Evolutionary conservation across 345 rosid species (phyloP).

Genomic region (Dovyalis caffra): DNA sequence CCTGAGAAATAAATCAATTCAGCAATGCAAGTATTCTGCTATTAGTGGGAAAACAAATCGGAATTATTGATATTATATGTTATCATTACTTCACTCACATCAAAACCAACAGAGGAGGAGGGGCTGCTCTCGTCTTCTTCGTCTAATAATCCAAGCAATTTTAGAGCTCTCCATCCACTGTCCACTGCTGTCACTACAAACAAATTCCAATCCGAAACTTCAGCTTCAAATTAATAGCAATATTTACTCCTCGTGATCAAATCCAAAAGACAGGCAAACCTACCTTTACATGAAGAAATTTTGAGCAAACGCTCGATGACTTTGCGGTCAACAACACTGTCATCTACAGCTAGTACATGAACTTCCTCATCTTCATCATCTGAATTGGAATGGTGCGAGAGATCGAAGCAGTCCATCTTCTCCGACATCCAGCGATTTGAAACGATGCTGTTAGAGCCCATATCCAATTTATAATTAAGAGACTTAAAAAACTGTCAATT

Average conservation of each 20-base stretch:
- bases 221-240: background rate
- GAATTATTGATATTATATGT: background rate
- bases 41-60: too few species aligned
- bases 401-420: conserved; percentile 39
- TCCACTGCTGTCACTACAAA: conserved; percentile 85
- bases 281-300: conserved; percentile 81
- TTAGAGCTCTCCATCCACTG: conserved; percentile 81
- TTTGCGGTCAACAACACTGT: conserved; percentile 79
- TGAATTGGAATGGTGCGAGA: conserved; percentile 35
- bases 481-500: background rate
- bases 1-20: conserved; percentile 34
- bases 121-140: conserved; percentile 49
- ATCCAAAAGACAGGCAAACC: background rate
- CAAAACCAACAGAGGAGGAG: conserved; percentile 26
- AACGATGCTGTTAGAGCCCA: conserved; percentile 55
- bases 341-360: conserved; percentile 94
- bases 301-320: conserved; percentile 83
- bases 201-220: background rate
- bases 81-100: conserved; percentile 36
- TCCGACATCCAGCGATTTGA: conserved; percentile 46
- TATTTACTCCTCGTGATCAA: conserved; percentile 1
- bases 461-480: background rate
- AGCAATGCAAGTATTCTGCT: too few species aligned
- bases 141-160: conserved; percentile 56
- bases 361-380: conserved; percentile 47